Evolutionary conservation across 495 filamentous ascomycete species (phyloP).

Genomic region (Xylaria longipes): DNA sequence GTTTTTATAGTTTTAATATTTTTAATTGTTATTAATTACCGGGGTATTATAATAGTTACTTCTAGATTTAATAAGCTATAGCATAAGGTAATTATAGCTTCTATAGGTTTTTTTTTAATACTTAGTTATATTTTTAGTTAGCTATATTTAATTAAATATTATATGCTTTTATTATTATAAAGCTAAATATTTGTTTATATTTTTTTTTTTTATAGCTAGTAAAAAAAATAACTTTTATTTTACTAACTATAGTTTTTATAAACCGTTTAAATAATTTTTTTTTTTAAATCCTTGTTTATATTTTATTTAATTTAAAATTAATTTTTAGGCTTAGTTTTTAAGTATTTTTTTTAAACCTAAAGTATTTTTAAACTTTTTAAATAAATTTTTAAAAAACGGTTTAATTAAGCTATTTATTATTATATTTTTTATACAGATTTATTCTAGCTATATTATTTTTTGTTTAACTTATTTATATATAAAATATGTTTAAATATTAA

Average conservation of each 20-base stretch:
- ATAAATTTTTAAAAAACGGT: not conserved
- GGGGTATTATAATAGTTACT: too few relatives aligned
- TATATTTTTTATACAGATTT: slow-evolving; percentile 6
- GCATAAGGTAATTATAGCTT: not conserved
- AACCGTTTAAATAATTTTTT: too few relatives aligned
- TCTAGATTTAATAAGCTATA: not conserved
- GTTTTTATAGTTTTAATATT: too few relatives aligned
- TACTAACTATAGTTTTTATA: too few relatives aligned
- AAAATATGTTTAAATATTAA: slow-evolving; percentile 6
- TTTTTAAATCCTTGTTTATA: too few relatives aligned
- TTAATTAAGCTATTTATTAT: not conserved
- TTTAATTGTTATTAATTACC: too few relatives aligned
- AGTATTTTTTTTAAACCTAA: not conserved
- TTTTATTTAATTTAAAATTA: too few relatives aligned
- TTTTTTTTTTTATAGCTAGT: not conserved
- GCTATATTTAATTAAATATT: not conserved
- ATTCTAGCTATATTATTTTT: too few relatives aligned
- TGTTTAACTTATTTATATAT: not conserved
- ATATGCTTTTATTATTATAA: not conserved
- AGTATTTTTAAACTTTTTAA: slow-evolving; percentile 4
- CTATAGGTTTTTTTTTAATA: not conserved
- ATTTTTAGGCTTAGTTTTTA: not conserved
- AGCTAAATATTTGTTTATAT: not conserved
- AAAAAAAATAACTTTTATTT: not conserved
- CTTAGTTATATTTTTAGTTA: too few relatives aligned